Conservation (phyloP, 2,329 filamentous ascomycete species). For the Cladophialophora immunda region DNA sequence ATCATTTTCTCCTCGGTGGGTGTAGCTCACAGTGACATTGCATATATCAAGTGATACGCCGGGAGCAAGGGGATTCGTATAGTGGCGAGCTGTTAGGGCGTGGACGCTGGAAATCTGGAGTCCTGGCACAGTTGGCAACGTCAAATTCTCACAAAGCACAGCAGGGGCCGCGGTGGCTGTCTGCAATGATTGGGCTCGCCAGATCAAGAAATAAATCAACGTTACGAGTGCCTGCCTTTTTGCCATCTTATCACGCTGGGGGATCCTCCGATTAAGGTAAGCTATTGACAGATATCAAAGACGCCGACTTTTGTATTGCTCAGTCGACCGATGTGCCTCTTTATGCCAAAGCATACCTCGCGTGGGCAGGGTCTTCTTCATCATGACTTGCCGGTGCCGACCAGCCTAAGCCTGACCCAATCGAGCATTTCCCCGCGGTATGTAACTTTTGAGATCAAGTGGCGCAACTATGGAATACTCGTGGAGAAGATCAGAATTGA, state of each 20-base stretch:
- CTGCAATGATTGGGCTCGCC: neutral
- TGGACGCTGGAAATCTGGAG: neutral
- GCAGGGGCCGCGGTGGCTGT: neutral
- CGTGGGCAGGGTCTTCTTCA: neutral
- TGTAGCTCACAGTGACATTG: constrained; percentile 49
- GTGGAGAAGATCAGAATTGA: too few relatives aligned
- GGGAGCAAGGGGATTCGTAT: neutral
- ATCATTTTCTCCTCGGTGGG: constrained; percentile 51
- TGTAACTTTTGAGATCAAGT: neutral
- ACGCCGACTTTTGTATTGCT: neutral
- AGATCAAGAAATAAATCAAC: neutral
- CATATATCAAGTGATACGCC: constrained; percentile 16
- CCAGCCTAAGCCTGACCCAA: neutral
- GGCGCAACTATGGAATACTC: neutral
- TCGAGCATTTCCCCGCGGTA: neutral
- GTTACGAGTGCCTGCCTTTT: neutral
- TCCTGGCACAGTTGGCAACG: neutral
- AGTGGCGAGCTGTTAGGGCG: neutral
- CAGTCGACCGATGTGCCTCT: neutral
- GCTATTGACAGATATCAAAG: neutral
- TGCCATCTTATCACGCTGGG: neutral
- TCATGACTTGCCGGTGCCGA: neutral
- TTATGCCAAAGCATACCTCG: neutral
- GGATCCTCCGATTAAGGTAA: neutral
- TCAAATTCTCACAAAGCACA: neutral